Percentiles rank a stretch among this genome's conserved stretches.
Evolutionary conservation across 163 green algal species (phyloP).

Genomic region (Volvox carteri): DNA sequence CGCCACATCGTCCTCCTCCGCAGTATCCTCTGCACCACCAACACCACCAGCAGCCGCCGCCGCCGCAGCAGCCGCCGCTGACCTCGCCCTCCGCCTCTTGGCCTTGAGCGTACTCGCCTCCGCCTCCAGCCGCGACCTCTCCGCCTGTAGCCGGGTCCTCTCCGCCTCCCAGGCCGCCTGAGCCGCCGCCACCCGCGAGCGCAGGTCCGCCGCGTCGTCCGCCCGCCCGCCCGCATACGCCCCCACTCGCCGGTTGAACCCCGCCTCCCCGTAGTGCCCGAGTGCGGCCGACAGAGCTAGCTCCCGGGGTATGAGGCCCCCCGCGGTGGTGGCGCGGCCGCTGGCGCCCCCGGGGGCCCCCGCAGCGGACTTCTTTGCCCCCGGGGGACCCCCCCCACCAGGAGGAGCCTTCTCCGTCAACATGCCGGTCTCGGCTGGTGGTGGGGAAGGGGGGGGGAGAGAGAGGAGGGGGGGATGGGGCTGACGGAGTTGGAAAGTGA

Average conservation of each 20-base stretch:
- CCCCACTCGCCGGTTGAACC: constrained; percentile 56
- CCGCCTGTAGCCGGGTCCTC: constrained; percentile 6
- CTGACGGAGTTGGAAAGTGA: too few relatives aligned
- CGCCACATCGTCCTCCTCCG: not conserved
- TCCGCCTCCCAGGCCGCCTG: constrained; percentile 35
- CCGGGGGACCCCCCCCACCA: too few relatives aligned
- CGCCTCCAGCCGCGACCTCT: not conserved
- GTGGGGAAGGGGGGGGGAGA: not conserved
- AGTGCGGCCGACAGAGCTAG: not conserved
- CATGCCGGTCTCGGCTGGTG: not conserved
- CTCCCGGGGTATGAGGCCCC: not conserved
- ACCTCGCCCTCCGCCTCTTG: constrained; percentile 44
- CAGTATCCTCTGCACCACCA: not conserved
- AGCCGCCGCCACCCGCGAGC: constrained; percentile 37
- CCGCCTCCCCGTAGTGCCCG: constrained; percentile 62
- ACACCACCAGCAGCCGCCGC: not conserved
- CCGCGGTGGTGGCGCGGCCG: not conserved
- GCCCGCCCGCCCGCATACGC: constrained; percentile 41
- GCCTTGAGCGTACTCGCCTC: constrained; percentile 59
- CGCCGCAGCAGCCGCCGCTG: not conserved
- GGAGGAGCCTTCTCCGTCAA: constrained; percentile 14
- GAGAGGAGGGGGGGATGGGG: not conserved
- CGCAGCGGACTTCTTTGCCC: not conserved
- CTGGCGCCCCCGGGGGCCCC: not conserved
- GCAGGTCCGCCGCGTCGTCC: constrained; percentile 65